These are phyloP conservation scores for Populus hybrid DNA, from an alignment of 441 rosid species.

Conservation along the genomic window DNA sequence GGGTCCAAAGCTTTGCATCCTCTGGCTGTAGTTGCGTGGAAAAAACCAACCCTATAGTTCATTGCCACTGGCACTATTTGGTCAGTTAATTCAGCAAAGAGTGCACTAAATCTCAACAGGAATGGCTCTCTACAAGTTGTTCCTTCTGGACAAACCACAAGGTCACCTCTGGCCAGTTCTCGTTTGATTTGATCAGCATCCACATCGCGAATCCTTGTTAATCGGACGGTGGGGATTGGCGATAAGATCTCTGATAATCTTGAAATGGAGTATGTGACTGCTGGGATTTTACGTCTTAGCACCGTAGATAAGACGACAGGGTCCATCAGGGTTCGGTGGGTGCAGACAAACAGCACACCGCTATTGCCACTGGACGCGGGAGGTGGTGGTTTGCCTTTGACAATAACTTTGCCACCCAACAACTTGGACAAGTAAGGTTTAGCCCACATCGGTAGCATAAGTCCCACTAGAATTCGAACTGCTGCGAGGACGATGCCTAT, in stretches of 20 bases:
- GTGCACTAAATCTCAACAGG: slow-evolving; percentile 68
- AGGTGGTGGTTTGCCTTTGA: slow-evolving; percentile 76
- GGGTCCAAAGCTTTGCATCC: slow-evolving; percentile 92
- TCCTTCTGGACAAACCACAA: slow-evolving; percentile 85
- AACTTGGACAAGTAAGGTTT: slow-evolving; percentile 50
- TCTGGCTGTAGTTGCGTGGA: slow-evolving; percentile 89
- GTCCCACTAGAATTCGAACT: slow-evolving; percentile 46
- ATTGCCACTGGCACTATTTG: slow-evolving; percentile 83
- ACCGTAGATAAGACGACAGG: slow-evolving; percentile 75
- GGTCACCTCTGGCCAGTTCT: slow-evolving; percentile 55
- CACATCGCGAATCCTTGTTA: slow-evolving; percentile 61
- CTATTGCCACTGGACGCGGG: slow-evolving; percentile 30
- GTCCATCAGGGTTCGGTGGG: slow-evolving; percentile 87
- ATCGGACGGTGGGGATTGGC: slow-evolving; percentile 74
- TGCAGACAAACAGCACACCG: slow-evolving; percentile 84
- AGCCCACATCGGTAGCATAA: slow-evolving; percentile 58
- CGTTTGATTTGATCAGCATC: slow-evolving; percentile 63
- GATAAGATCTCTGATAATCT: slow-evolving; percentile 72
- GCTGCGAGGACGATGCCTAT: slow-evolving; percentile 61
- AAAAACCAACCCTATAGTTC: slow-evolving; percentile 82
- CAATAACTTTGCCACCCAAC: slow-evolving; percentile 57
- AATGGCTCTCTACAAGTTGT: slow-evolving; percentile 94
- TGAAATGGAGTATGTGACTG: slow-evolving; percentile 84
- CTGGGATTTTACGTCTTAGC: slow-evolving; percentile 64
- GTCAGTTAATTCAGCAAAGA: slow-evolving; percentile 80